These are phyloP conservation scores for Mangifera indica DNA, from an alignment of 345 rosid species.

Conservation along the genomic window DNA sequence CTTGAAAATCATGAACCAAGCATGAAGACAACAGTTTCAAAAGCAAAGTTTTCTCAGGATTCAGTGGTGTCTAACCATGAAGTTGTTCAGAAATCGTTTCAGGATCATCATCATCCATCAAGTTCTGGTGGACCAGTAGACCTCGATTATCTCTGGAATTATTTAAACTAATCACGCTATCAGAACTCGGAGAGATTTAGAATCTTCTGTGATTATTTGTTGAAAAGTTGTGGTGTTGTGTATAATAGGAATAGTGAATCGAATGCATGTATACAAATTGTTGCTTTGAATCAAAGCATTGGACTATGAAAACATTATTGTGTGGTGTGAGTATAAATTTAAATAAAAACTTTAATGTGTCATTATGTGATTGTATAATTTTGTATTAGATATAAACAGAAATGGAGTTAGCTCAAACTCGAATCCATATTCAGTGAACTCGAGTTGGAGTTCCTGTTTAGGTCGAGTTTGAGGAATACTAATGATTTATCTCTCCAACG, in stretches of 20 bases:
- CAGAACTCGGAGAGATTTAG: background rate
- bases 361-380: too few relatives aligned
- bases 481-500: too few relatives aligned
- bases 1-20: conserved; percentile 37
- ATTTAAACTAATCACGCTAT: conserved; percentile 21
- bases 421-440: too few relatives aligned
- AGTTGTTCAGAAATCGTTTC: conserved; percentile 28
- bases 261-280: background rate
- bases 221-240: conserved; percentile 10
- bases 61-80: conserved; percentile 30
- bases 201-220: background rate
- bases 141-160: conserved; percentile 50
- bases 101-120: conserved; percentile 30
- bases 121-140: conserved; percentile 37
- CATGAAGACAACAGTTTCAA: conserved; percentile 17
- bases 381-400: too few relatives aligned
- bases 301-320: background rate
- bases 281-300: background rate
- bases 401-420: too few relatives aligned
- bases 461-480: too few relatives aligned
- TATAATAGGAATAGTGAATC: conserved; percentile 4
- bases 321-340: too few relatives aligned
- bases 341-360: too few relatives aligned
- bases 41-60: conserved; percentile 31
- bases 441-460: too few relatives aligned